A percentile compares a stretch with the other conserved stretches of the same genome.
phyloP scores from a whole-genome alignment of 2,329 filamentous ascomycete genomes.

The Akanthomyces muscarius region DNA sequence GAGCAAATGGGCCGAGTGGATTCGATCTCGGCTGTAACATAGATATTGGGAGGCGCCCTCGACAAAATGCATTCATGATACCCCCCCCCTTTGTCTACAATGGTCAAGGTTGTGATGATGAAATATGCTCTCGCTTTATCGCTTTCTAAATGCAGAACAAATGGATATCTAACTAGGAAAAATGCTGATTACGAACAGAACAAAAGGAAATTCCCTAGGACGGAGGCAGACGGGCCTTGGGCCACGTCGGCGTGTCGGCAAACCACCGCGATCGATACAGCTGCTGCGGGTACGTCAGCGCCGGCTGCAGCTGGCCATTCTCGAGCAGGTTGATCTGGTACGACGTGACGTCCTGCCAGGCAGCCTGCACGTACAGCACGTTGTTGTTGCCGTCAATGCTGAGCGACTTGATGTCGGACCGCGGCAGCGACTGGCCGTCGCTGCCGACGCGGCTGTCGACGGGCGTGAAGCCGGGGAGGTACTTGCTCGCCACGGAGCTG shows the following conservation, averaged over 20 bases:
- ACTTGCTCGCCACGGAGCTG: background rate
- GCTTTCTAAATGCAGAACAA: background rate
- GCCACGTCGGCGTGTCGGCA: slow-evolving; percentile 13
- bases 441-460: slow-evolving; percentile 10
- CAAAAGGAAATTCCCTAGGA: background rate
- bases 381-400: slow-evolving; percentile 13
- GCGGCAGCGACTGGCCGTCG: slow-evolving; percentile 9
- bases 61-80: slow-evolving; percentile 6
- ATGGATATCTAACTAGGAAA: slow-evolving; percentile 1
- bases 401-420: slow-evolving; percentile 13
- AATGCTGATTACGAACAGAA: background rate
- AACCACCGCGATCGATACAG: slow-evolving; percentile 13
- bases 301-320: background rate
- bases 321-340: slow-evolving; percentile 10
- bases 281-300: background rate
- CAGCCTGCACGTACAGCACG: slow-evolving; percentile 11
- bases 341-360: slow-evolving; percentile 9
- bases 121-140: background rate
- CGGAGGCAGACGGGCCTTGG: slow-evolving; percentile 10
- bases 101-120: background rate
- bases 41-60: background rate
- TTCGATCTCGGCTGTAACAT: slow-evolving; percentile 37
- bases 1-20: slow-evolving; percentile 52
- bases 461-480: slow-evolving; percentile 13
- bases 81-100: background rate